These are phyloP conservation scores for Pythium vanterpoolii DNA, from an alignment of 352 stramenopile species.

Conservation along the genomic window DNA sequence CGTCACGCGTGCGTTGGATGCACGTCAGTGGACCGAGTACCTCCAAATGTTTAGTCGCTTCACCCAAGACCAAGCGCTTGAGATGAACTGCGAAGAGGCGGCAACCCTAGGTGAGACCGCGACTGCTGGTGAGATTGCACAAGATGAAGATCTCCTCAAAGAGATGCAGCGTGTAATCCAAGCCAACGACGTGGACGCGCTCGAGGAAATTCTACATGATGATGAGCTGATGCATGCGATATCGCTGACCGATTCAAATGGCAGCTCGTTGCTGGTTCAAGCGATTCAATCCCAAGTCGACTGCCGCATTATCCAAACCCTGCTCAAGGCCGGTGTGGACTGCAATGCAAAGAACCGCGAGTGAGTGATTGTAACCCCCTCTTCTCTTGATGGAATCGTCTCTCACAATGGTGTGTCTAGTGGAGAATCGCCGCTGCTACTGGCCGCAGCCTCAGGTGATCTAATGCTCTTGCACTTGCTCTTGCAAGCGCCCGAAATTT, in stretches of 20 bases:
- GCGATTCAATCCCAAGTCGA: conserved; percentile 37
- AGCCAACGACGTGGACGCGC: conserved; percentile 16
- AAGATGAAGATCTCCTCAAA: conserved; percentile 9
- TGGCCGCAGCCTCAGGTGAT: conserved; percentile 55
- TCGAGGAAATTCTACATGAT: conserved; percentile 22
- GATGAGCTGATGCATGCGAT: not conserved
- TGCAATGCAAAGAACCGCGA: conserved; percentile 50
- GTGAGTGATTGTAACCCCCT: conserved; percentile 19
- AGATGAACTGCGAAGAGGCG: not conserved
- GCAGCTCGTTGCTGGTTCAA: conserved; percentile 51
- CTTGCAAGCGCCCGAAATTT: conserved; percentile 20
- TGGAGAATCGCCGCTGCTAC: conserved; percentile 46
- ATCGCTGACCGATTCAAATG: conserved; percentile 30
- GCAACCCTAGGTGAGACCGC: not conserved
- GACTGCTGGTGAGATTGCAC: not conserved
- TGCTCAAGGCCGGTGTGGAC: conserved; percentile 40
- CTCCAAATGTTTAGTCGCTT: conserved; percentile 44
- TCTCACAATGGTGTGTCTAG: conserved; percentile 17
- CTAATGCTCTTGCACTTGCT: conserved; percentile 27
- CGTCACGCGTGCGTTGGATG: conserved; percentile 16
- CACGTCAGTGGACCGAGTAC: conserved; percentile 50
- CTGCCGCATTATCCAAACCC: conserved; percentile 19
- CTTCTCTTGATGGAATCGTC: not conserved
- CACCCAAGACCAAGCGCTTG: conserved; percentile 13
- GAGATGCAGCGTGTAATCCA: conserved; percentile 29